Conservation (phyloP, 257 asterid genomes). For the Primulina eburnea region DNA sequence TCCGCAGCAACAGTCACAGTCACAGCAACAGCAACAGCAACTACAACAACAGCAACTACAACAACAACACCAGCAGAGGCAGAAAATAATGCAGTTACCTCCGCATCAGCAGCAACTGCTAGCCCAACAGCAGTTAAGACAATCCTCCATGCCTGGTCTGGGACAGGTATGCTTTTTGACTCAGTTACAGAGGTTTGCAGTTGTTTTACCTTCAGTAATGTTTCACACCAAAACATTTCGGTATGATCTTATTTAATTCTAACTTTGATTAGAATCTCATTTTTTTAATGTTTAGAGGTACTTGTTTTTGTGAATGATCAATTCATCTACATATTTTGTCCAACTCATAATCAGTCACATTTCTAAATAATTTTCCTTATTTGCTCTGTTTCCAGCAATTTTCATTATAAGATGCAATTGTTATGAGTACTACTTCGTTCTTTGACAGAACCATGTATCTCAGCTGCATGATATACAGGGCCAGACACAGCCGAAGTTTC, state of each 20-base stretch:
- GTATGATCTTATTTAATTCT: slow-evolving; percentile 13
- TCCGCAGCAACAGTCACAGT: slow-evolving; percentile 81
- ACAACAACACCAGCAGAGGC: slow-evolving; percentile 70
- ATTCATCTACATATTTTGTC: background rate
- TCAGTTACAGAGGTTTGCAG: slow-evolving; percentile 7
- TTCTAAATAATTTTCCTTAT: slow-evolving; percentile 10
- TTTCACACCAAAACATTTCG: slow-evolving; percentile 3
- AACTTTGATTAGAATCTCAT: background rate
- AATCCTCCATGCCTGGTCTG: slow-evolving; percentile 70
- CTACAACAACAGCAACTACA: slow-evolving; percentile 59
- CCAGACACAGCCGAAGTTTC: slow-evolving; percentile 76
- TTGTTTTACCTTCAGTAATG: slow-evolving; percentile 5
- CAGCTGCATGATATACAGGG: slow-evolving; percentile 75
- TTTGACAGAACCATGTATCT: slow-evolving; percentile 63
- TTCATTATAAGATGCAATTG: slow-evolving; percentile 22
- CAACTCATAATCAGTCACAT: background rate
- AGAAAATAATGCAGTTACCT: slow-evolving; percentile 79
- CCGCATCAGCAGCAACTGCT: slow-evolving; percentile 80
- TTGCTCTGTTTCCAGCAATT: slow-evolving; percentile 9
- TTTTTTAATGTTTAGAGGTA: background rate
- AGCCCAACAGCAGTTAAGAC: slow-evolving; percentile 79
- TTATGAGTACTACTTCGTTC: slow-evolving; percentile 8
- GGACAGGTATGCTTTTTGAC: slow-evolving; percentile 64
- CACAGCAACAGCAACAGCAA: slow-evolving; percentile 38
- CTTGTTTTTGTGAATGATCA: slow-evolving; percentile 7